Evolutionary conservation across 441 rosid species (phyloP), one percentile per base, ranked within the genome.

Genomic region (Aquilaria agallochum): DNA sequence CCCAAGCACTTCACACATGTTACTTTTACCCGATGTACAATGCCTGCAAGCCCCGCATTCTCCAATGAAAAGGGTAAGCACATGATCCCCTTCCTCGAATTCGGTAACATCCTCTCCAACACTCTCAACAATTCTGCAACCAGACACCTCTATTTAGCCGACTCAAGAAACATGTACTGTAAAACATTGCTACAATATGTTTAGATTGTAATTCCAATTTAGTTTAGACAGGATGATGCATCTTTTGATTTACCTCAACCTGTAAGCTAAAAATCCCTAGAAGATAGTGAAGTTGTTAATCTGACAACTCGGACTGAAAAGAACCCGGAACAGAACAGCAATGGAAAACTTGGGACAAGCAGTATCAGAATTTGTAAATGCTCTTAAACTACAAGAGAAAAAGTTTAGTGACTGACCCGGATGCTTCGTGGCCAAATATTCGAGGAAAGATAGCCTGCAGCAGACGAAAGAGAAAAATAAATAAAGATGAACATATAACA

Each of bases 371-470:
- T 4, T 1, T 36, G 27, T 20, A 20, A 20, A 8, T 8, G 7
- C 42, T 36, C 42, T 36, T 36, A 36, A 36, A 36, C 42, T 36
- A 3, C 42, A 36, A 36, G 42, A 36, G 42, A 36, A 70, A 72
- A 62, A 45, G 56, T 14, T 42, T 40, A 14, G 31, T 64, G 63
- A 68, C 65, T 58, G 58, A 89, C 97, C 99, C 96, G n/a, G 99
- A 82, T 70, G 94, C 97, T 83, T 94, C 96, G 70, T 94, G 99
- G 64, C 97, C 97, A 75, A 91, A 89, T 59, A 94, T 91, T 64
- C 97, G 77, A 12, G 99, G 96, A 69, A 94, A 89, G 61, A 91
- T 71, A 62, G 90, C 72, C 96, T 91, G 90, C 74, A 20, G 57
- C 50, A 46, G 12, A 36, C 5, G 3, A 52, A 31, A 9, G 9